Base-by-base conservation (phyloP, 352 stramenopile species). In the Blastocystis sp. region DNA sequence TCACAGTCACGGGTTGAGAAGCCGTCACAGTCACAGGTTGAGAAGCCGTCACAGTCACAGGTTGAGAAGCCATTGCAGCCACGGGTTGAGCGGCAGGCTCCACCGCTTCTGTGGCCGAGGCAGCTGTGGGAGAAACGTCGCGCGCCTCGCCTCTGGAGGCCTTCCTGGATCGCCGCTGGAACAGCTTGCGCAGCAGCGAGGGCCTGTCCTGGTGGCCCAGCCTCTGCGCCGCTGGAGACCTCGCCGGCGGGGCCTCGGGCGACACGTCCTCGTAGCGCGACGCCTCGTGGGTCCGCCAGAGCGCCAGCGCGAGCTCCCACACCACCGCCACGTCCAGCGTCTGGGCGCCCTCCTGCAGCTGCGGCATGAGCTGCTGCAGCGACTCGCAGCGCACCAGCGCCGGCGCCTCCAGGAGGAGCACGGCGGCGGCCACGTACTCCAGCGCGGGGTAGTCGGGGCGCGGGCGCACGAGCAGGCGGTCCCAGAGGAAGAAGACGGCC, bases 401-500 rank as follows among this genome's bases (percentile, higher is more conserved):
- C 10, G n/a, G 17, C 52, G 14, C 40, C 2, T 17, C 28, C n/a
- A 45, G 28, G 1, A 76, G 38, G 6, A 76, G 38, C 21, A 76
- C 28, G 2, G n/a, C 42, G 3, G 66, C 40, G 14, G 66, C 4
- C 9, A 76, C 48, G n/a, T 48, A 42, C n/a, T 76, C 66, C 34
- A 76, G 21, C 42, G 54, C 34, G 21, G 21, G 66, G 52, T 59
- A 57, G 6, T 40, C 40, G 6, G n/a, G n/a, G 3, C 28, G 34
- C 28, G n/a, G n/a, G 34, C 1, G 21, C 2, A 48, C 48, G 66
- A 76, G 52, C n/a, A 76, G 3, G 52, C 66, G 66, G 38, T 76
- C 66, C 66, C 66, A 76, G 1, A 76, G 66, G 28, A 59, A 76
- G 38, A 76, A 76, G 14, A 76, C 66, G n/a, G 10, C 66, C 24